Evolutionary conservation across 805 yeast genomes (phyloP), one percentile per base, ranked within the genome.

Genomic region (Kuraishia ogatae): DNA sequence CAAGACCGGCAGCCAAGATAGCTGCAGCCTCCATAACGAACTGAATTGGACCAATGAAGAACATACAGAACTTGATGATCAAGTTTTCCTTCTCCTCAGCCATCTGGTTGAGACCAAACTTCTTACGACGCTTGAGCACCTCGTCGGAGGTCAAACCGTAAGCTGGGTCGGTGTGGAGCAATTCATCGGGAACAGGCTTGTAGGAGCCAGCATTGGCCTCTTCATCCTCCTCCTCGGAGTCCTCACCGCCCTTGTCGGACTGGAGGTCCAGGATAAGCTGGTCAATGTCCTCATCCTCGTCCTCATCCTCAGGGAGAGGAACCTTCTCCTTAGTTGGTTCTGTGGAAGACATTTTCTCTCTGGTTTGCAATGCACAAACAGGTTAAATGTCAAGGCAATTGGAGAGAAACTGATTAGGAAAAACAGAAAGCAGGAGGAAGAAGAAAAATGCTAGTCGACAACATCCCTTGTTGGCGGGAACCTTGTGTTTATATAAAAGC

Each of bases 1-100:
- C 89, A 67, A 89, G 81, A 85, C 96, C 97, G 62, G 96, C 96
- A 70, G 97, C 96, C 73, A 89, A 79, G 62, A 89, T 82, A 65
- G 97, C 96, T 68, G 97, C 97, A 69, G 93, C 96, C 79, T 89
- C 96, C 97, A 89, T 89, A 70, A 89, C 96, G 84, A 90, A 89
- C 79, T 90, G 97, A 72, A 89, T 89, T 64, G 97, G 97, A 77
- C 97, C 97, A 62, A 89, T 86, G 74, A 89, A 89, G 82, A 89
- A 89, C 87, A 82, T 81, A 67, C 85, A 68, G 72, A 90, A 89
- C 80, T 89, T 89, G 63, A 89, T 75, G 58, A 89, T 62, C 73
- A 87, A 62, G 78, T 85, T 87, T 77, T 89, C 96, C 65, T 81
- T 75, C 71, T 89, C 96, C 77, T 89, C 96, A 62, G 88, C 83